Conservation (phyloP, 306 rosid genomes). For the Inga oerstediana region DNA sequence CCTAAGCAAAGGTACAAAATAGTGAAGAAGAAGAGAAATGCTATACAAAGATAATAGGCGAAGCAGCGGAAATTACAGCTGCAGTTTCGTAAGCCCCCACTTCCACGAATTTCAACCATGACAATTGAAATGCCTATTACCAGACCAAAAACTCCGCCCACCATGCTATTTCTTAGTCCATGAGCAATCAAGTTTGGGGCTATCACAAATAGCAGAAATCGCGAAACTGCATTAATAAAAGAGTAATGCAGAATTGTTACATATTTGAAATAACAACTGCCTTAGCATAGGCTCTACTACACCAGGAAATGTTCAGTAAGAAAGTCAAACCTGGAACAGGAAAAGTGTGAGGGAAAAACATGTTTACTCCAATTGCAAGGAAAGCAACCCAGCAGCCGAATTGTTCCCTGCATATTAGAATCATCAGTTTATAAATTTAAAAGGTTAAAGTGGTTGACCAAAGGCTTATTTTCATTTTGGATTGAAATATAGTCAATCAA, state of each 20-base stretch:
- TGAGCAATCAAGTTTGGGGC: slow-evolving; percentile 41
- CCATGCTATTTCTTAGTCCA: slow-evolving; percentile 41
- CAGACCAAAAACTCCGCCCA: slow-evolving; percentile 44
- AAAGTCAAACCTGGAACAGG: slow-evolving; percentile 48
- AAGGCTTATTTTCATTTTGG: not conserved
- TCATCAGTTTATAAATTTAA: not conserved
- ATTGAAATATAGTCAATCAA: not conserved
- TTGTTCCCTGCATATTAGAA: slow-evolving; percentile 45
- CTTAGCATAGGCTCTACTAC: not conserved
- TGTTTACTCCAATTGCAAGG: slow-evolving; percentile 43
- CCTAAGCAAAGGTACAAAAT: slow-evolving; percentile 37
- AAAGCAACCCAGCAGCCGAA: slow-evolving; percentile 55
- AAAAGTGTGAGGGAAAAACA: slow-evolving; percentile 38
- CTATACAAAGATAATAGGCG: slow-evolving; percentile 36
- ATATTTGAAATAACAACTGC: not conserved
- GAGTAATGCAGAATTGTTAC: slow-evolving; percentile 16
- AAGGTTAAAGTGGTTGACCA: not conserved
- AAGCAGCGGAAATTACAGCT: slow-evolving; percentile 26
- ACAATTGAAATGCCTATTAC: slow-evolving; percentile 34
- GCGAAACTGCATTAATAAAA: slow-evolving; percentile 41
- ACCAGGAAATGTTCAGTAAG: not conserved
- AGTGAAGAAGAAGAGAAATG: slow-evolving; percentile 42
- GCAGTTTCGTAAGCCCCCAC: slow-evolving; percentile 25
- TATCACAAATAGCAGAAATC: slow-evolving; percentile 47
- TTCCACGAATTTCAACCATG: slow-evolving; percentile 29